phyloP scores from a whole-genome alignment of 2,329 filamentous ascomycete species.

The Colletotrichum spaethianum region DNA sequence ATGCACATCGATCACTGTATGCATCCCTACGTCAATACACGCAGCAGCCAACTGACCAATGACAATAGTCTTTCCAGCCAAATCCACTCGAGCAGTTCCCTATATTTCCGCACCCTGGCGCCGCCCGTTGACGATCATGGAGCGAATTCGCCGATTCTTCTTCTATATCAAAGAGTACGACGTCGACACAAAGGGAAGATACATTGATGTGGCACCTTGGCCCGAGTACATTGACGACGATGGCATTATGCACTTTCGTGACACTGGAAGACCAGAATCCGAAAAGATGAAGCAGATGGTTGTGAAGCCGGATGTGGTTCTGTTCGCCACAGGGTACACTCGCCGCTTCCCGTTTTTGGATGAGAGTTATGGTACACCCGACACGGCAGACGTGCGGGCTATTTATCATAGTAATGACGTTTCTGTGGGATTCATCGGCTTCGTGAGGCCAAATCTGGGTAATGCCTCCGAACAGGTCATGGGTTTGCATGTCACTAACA shows the following conservation, averaged over 20 bases:
- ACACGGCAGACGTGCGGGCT: constrained; percentile 65
- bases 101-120: constrained; percentile 54
- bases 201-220: constrained; percentile 55
- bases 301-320: constrained; percentile 53
- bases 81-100: constrained; percentile 51
- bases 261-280: constrained; percentile 50
- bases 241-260: constrained; percentile 50
- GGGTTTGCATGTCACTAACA: background rate
- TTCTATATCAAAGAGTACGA: constrained; percentile 47
- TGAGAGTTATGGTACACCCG: constrained; percentile 54
- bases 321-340: constrained; percentile 55
- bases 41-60: background rate
- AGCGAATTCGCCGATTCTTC: constrained; percentile 51
- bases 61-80: constrained; percentile 51
- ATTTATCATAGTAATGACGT: constrained; percentile 62
- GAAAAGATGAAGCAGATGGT: constrained; percentile 46
- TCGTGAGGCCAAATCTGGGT: constrained; percentile 61
- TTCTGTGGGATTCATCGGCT: constrained; percentile 61
- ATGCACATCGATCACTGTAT: constrained; percentile 41
- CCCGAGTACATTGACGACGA: constrained; percentile 50
- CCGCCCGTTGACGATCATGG: constrained; percentile 42
- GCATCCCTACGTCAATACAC: background rate
- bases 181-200: constrained; percentile 44
- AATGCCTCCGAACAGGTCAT: background rate
- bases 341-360: constrained; percentile 52